Conservation (phyloP, 2,329 filamentous ascomycete species). For the Fusarium nurragi region DNA sequence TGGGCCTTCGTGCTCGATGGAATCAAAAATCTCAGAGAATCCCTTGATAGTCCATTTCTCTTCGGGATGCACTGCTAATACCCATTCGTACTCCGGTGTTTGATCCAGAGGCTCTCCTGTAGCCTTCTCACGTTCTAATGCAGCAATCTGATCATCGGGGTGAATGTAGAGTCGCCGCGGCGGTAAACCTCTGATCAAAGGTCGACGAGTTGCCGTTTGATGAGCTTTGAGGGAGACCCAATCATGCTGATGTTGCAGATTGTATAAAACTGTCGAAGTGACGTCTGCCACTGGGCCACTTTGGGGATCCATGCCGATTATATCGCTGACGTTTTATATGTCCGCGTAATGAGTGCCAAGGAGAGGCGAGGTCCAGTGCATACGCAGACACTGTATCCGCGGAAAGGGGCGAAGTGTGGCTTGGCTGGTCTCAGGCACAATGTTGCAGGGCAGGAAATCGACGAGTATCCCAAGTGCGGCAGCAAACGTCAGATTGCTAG, state of each 20-base stretch:
- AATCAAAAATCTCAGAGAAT: slow-evolving; percentile 77
- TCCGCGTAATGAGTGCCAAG: slow-evolving; percentile 10
- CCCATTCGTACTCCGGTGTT: slow-evolving; percentile 75
- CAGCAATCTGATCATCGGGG: slow-evolving; percentile 81
- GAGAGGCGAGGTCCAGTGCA: slow-evolving; percentile 2
- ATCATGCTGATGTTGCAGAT: slow-evolving; percentile 78
- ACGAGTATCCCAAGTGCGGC: neutral
- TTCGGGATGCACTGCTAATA: slow-evolving; percentile 75
- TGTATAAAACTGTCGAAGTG: slow-evolving; percentile 67
- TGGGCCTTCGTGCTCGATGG: slow-evolving; percentile 58
- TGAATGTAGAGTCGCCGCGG: slow-evolving; percentile 79
- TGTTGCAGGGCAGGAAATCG: neutral
- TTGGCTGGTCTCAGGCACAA: neutral
- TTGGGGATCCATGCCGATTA: slow-evolving; percentile 24
- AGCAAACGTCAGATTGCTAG: neutral
- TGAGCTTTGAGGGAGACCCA: slow-evolving; percentile 72
- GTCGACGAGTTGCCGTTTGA: slow-evolving; percentile 59
- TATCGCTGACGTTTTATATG: slow-evolving; percentile 1
- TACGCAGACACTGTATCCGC: slow-evolving; percentile 3
- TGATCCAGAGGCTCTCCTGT: slow-evolving; percentile 57
- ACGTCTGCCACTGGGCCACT: slow-evolving; percentile 40
- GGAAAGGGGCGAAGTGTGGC: slow-evolving; percentile 6
- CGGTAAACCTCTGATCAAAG: slow-evolving; percentile 76
- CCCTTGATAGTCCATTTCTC: slow-evolving; percentile 76
- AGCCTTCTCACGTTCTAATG: slow-evolving; percentile 68